Conservation (phyloP, 2,329 filamentous ascomycete genomes). For the Incumbomyces lentus region DNA sequence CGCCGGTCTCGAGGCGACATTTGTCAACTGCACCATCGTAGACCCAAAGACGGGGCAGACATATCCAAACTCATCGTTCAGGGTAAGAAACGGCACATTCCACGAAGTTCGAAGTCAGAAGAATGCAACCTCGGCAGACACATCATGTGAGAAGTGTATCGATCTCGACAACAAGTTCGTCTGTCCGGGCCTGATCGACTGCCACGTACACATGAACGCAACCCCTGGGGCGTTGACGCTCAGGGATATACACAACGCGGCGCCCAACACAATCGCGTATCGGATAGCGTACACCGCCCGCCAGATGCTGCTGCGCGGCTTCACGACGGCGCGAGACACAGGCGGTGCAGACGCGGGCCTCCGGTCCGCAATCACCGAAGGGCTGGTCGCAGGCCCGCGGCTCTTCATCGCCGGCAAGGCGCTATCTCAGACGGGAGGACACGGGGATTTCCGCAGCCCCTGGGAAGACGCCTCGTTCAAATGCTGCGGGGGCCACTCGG, state of each 20-base stretch:
- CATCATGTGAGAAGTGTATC: too few relatives aligned
- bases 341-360: constrained; percentile 47
- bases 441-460: too few relatives aligned
- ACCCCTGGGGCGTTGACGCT: constrained; percentile 35
- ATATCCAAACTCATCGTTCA: too few relatives aligned
- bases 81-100: too few relatives aligned
- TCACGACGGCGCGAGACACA: constrained; percentile 49
- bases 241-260: constrained; percentile 28
- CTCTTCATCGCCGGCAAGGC: constrained; percentile 47
- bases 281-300: constrained; percentile 39
- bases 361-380: constrained; percentile 48
- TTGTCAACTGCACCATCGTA: too few relatives aligned
- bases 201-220: constrained; percentile 39
- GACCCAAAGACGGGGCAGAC: too few relatives aligned
- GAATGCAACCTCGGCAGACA: too few relatives aligned
- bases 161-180: too few relatives aligned
- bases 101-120: too few relatives aligned
- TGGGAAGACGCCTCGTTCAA: too few relatives aligned
- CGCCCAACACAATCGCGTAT: constrained; percentile 27
- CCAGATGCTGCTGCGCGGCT: constrained; percentile 47
- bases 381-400: constrained; percentile 45
- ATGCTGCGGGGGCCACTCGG: too few relatives aligned
- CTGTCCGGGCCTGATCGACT: constrained; percentile 43
- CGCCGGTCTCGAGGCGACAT: too few relatives aligned
- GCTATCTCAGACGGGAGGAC: constrained; percentile 47